Evolutionary conservation across 176 grass and related monocot genomes (phyloP).

Genomic region (Ananas comosus): DNA sequence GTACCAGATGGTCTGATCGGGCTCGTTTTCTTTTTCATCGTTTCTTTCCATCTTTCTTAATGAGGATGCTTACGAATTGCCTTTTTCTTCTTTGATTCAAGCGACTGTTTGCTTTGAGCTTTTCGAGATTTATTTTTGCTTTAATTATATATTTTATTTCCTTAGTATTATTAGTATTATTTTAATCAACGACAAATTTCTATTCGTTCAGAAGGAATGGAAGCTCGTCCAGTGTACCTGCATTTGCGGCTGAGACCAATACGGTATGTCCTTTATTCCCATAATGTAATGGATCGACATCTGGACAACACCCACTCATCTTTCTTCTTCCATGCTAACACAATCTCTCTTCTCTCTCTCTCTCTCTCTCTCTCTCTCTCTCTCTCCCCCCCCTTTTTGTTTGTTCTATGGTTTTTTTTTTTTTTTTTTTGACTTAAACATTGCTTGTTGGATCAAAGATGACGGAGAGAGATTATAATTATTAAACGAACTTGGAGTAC

Average conservation of each 20-base stretch:
- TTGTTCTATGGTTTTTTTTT: too few relatives aligned
- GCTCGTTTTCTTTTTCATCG: background rate
- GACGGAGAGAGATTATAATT: too few relatives aligned
- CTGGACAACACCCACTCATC: background rate
- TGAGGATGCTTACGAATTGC: background rate
- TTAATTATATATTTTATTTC: background rate
- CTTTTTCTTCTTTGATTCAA: background rate
- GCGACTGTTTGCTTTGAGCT: background rate
- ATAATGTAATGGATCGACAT: background rate
- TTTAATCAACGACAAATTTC: background rate
- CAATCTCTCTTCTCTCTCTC: too few relatives aligned
- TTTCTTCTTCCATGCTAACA: too few relatives aligned
- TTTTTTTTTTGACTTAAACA: too few relatives aligned
- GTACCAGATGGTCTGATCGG: background rate
- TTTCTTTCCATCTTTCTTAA: background rate
- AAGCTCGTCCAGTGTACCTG: background rate
- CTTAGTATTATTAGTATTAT: background rate
- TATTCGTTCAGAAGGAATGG: background rate
- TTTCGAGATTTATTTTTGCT: background rate
- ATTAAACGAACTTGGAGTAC: too few relatives aligned
- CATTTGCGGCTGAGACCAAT: background rate
- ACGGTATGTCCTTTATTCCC: constrained; percentile 1
- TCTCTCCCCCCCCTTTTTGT: too few relatives aligned
- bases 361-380: too few relatives aligned
- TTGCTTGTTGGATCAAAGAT: too few relatives aligned